phyloP scores from a whole-genome alignment of 495 filamentous ascomycete genomes.

The Aspergillus panamensis region DNA sequence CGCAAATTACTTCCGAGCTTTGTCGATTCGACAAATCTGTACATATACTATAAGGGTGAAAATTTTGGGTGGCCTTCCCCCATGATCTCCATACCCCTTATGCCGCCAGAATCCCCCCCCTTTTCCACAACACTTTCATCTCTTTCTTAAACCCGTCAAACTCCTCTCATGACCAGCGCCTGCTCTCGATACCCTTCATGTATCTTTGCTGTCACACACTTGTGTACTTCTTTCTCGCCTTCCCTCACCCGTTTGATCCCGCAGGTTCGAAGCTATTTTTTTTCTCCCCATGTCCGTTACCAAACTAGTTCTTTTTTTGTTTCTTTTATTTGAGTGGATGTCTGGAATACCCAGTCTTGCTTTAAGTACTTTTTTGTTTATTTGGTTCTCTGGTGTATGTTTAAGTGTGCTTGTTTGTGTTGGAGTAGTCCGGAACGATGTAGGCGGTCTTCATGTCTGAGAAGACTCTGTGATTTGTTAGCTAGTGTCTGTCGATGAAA shows the following conservation, averaged over 20 bases:
- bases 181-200: conserved; percentile 29
- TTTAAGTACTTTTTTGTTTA: background rate
- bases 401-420: conserved; percentile 2
- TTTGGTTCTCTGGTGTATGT: conserved; percentile 10
- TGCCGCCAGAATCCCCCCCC: background rate
- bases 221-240: conserved; percentile 17
- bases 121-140: background rate
- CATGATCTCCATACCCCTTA: conserved; percentile 1
- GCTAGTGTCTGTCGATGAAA: background rate
- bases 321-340: conserved; percentile 9
- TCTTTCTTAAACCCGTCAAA: background rate
- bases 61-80: background rate
- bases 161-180: conserved; percentile 18
- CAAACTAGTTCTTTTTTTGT: conserved; percentile 2
- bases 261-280: conserved; percentile 32
- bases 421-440: conserved; percentile 1
- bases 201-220: conserved; percentile 15
- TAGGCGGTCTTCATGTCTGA: background rate
- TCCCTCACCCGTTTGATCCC: conserved; percentile 17
- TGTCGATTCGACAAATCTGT: conserved; percentile 20
- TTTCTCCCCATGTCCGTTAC: conserved; percentile 2
- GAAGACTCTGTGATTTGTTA: background rate
- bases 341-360: conserved; percentile 11
- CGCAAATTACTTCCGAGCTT: conserved; percentile 8
- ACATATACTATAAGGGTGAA: conserved; percentile 19